phyloP scores from a whole-genome alignment of 345 rosid species.

The Euphorbia lathyris region DNA sequence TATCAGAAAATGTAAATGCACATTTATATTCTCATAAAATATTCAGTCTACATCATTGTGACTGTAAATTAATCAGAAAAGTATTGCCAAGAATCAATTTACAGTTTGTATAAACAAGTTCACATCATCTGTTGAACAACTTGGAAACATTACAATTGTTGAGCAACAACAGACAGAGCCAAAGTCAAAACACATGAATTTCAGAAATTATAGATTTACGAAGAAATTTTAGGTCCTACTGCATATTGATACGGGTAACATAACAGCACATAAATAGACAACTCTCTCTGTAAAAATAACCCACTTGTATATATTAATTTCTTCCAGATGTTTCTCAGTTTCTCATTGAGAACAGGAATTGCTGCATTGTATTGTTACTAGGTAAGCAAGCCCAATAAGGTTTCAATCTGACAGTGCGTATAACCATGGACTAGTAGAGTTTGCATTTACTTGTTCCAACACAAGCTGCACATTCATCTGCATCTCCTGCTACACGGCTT shows the following conservation, averaged over 20 bases:
- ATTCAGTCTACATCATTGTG: neutral
- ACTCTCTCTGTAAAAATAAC: neutral
- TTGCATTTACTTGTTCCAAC: constrained; percentile 83
- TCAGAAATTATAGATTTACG: neutral
- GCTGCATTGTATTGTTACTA: neutral
- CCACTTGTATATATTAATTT: neutral
- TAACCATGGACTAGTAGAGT: constrained; percentile 37
- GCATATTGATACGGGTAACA: neutral
- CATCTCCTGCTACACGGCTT: constrained; percentile 70
- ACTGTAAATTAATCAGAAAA: neutral
- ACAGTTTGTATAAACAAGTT: too few relatives aligned
- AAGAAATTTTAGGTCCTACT: neutral
- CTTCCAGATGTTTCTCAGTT: neutral
- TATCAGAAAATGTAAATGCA: neutral
- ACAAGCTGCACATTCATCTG: constrained; percentile 70
- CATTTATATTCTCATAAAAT: neutral
- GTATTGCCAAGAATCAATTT: neutral
- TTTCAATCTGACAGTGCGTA: neutral
- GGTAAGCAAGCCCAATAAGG: neutral
- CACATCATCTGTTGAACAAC: neutral
- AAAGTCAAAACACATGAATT: neutral
- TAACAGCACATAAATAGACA: neutral
- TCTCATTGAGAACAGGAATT: neutral
- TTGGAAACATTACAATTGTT: neutral
- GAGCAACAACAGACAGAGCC: neutral